Base-by-base conservation (phyloP, 139 green algal species). In the Chlorella sorokiniana region DNA sequence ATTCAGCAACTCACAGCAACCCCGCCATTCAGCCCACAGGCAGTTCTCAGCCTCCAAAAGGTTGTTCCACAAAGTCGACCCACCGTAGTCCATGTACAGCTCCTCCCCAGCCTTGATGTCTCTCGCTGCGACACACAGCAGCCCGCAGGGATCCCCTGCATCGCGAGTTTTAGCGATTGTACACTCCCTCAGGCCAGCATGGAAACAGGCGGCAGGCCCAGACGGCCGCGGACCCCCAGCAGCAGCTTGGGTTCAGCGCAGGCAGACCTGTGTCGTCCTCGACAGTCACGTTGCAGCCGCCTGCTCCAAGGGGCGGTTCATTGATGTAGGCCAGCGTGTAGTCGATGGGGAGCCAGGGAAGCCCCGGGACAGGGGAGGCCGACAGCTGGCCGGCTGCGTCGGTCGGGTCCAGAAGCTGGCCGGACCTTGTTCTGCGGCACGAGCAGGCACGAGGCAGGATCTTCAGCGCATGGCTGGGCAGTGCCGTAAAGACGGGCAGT, bases 41-140 rank as follows among this genome's bases (percentile, higher is more conserved):
- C n/a, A n/a, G n/a, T n/a, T n/a, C n/a, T n/a, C n/a, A n/a, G n/a
- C n/a, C n/a, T n/a, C n/a, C n/a, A n/a, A n/a, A n/a, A n/a, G n/a
- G n/a, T n/a, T n/a, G n/a, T n/a, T n/a, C n/a, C n/a, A n/a, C n/a
- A n/a, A n/a, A 67, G 59, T 31, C 59, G 11, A 29, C 1, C 27
- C 27, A 0, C 89, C 87, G 52, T 93, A 94, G 69, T 94, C 90
- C 14, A 93, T 85, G 56, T 86, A 87, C 18, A 93, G 37, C 64
- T 93, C 89, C 33, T 81, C 78, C 0, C 88, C 88, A 14, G 67
- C 20, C 23, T 31, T 4, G 6, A 92, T 84, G 45, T 90, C 82
- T 51, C 59, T 18, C 1, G 20, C 44, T 4, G 85, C 69, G 38
- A 85, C 59, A 35, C 91, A 90, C 29, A 86, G 44, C 65, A 92